phyloP scores from a whole-genome alignment of 1,284 basidiomycete species.

The Cystobasidiaceae sp. region DNA sequence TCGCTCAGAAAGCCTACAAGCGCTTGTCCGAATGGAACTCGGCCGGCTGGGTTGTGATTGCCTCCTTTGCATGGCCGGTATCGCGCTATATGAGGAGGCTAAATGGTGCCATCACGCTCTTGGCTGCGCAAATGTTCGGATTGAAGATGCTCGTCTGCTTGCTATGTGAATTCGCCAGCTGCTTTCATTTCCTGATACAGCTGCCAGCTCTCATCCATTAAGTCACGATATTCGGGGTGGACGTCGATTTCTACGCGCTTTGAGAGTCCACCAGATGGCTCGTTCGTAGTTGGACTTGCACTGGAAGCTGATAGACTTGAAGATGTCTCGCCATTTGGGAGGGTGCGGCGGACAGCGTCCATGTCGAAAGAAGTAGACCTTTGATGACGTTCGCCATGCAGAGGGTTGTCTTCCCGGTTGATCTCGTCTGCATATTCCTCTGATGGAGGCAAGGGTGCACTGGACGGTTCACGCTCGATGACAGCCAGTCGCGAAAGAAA shows the following conservation, averaged over 20 bases:
- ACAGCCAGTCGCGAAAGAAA: slow-evolving; percentile 12
- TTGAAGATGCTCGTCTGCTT: no score
- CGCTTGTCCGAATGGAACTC: no score
- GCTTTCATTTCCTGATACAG: slow-evolving; percentile 26
- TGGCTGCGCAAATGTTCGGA: no score
- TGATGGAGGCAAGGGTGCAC: slow-evolving; percentile 10
- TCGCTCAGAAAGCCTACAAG: no score
- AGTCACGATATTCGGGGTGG: slow-evolving; percentile 12
- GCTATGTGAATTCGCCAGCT: slow-evolving; percentile 11
- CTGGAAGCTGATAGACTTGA: background rate
- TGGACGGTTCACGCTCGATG: slow-evolving; percentile 2
- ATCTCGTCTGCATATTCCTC: background rate
- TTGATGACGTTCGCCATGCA: background rate
- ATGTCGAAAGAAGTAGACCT: background rate
- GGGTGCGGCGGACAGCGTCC: background rate
- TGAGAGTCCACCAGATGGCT: background rate
- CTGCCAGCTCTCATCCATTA: slow-evolving; percentile 6
- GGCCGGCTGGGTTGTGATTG: no score
- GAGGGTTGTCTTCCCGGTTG: background rate
- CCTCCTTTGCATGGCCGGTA: no score
- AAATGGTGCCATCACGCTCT: no score
- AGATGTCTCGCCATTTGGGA: background rate
- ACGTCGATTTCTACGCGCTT: slow-evolving; percentile 29
- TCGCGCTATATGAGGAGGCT: no score
- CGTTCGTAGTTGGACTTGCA: background rate